Conservation (phyloP, 345 rosid species). For the Orychophragmus violaceus region DNA sequence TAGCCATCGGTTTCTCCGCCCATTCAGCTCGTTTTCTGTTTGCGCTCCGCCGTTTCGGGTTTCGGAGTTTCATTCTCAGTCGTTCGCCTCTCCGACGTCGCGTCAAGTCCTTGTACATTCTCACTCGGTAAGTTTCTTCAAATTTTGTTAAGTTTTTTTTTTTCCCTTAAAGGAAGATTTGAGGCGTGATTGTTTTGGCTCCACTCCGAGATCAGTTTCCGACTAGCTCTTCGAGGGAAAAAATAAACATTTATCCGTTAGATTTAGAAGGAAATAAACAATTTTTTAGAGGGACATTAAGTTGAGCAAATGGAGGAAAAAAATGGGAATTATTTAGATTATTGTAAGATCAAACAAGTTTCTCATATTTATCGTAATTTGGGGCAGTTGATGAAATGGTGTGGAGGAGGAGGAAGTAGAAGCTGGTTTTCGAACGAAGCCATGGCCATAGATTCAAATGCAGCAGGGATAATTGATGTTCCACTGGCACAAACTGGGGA, state of each 20-base stretch:
- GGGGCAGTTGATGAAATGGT: constrained; percentile 26
- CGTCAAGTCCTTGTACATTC: neutral
- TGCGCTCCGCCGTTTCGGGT: constrained; percentile 2
- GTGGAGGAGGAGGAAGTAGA: constrained; percentile 25
- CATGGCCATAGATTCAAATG: constrained; percentile 30
- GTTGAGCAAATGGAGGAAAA: neutral
- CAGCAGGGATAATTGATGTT: constrained; percentile 51
- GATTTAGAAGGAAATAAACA: neutral
- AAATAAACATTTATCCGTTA: neutral
- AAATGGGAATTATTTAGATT: neutral
- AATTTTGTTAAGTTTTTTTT: neutral
- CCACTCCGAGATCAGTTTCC: neutral
- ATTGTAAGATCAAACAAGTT: neutral
- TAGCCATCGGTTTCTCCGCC: constrained; percentile 25
- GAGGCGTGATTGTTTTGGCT: neutral
- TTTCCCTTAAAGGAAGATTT: neutral
- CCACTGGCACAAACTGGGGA: constrained; percentile 97
- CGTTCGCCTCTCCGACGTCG: constrained; percentile 6
- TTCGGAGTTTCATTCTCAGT: constrained; percentile 10
- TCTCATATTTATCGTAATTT: neutral
- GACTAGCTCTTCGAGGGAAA: neutral
- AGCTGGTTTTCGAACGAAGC: constrained; percentile 50
- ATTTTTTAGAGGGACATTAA: neutral
- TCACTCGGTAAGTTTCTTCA: constrained; percentile 11
- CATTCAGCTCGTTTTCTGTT: constrained; percentile 16